phyloP scores from a whole-genome alignment of 352 stramenopile genomes.

The Globisporangium sylvaticum region DNA sequence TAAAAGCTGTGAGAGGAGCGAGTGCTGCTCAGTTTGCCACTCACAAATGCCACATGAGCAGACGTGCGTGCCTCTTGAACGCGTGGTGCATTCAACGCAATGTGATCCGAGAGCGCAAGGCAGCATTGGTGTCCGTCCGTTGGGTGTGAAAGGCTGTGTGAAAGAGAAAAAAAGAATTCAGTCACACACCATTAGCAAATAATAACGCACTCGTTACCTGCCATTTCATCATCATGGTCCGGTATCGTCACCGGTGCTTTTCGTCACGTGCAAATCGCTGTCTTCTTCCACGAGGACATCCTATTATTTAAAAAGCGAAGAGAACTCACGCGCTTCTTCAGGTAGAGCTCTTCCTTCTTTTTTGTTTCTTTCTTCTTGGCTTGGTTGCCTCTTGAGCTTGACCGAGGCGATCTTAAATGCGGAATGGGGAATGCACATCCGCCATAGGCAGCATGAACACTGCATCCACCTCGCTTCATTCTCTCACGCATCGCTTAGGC shows the following conservation, averaged over 20 bases:
- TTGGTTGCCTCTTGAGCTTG: neutral
- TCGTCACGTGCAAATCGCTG: neutral
- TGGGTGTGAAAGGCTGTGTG: too few species aligned
- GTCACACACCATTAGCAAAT: too few species aligned
- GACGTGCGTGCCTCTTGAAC: too few species aligned
- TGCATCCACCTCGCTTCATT: neutral
- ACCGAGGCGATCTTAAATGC: neutral
- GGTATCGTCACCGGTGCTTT: neutral
- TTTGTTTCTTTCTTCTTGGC: neutral
- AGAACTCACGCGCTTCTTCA: neutral
- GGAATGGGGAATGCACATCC: neutral
- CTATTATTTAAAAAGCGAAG: neutral
- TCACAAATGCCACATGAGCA: too few species aligned
- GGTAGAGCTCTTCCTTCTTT: neutral
- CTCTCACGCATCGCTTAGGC: slow-evolving; percentile 57
- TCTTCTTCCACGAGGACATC: neutral
- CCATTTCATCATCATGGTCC: neutral
- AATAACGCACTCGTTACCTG: too few species aligned
- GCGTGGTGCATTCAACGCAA: too few species aligned
- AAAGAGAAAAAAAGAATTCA: too few species aligned
- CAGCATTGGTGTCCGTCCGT: too few species aligned
- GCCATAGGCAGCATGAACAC: neutral
- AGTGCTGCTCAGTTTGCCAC: too few species aligned
- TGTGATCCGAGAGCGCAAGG: too few species aligned
- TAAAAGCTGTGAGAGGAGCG: too few species aligned